Evolutionary conservation across 768 basidiomycete species (phyloP).

Genomic region (Leccinum arenicola): DNA sequence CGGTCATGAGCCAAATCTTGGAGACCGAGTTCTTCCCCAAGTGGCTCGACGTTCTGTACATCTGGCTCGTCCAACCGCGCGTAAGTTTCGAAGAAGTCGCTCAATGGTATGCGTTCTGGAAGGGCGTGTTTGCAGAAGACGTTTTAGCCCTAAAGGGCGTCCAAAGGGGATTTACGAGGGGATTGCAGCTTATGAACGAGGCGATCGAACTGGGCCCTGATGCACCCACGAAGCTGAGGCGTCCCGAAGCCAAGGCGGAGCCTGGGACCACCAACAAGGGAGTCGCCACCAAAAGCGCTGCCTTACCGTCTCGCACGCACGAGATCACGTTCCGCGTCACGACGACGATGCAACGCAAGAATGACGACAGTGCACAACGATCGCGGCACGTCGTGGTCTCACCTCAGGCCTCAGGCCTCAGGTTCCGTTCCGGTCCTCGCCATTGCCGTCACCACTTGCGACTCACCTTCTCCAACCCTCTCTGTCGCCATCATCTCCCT

Average conservation of each 20-base stretch:
- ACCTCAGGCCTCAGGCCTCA: too few relatives aligned
- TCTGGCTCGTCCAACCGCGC: constrained; percentile 89
- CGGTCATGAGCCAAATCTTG: constrained; percentile 79
- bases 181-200: constrained; percentile 90
- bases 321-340: constrained; percentile 81
- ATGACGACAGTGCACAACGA: too few relatives aligned
- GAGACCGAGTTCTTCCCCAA: constrained; percentile 96
- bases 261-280: constrained; percentile 29
- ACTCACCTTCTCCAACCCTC: too few relatives aligned
- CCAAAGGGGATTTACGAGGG: constrained; percentile 78
- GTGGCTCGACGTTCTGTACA: constrained; percentile 87
- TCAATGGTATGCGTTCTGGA: constrained; percentile 93
- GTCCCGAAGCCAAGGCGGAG: constrained; percentile 63
- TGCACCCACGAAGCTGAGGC: constrained; percentile 62
- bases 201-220: constrained; percentile 85
- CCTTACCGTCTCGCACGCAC: constrained; percentile 50
- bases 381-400: too few relatives aligned
- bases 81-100: constrained; percentile 92
- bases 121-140: constrained; percentile 65
- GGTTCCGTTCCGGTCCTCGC: too few relatives aligned
- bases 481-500: too few relatives aligned
- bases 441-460: too few relatives aligned
- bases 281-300: constrained; percentile 34
- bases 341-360: too few relatives aligned
- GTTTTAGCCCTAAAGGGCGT: constrained; percentile 67